phyloP scores from a whole-genome alignment of 202 grass and related monocot genomes.

The Panicum hallii region DNA sequence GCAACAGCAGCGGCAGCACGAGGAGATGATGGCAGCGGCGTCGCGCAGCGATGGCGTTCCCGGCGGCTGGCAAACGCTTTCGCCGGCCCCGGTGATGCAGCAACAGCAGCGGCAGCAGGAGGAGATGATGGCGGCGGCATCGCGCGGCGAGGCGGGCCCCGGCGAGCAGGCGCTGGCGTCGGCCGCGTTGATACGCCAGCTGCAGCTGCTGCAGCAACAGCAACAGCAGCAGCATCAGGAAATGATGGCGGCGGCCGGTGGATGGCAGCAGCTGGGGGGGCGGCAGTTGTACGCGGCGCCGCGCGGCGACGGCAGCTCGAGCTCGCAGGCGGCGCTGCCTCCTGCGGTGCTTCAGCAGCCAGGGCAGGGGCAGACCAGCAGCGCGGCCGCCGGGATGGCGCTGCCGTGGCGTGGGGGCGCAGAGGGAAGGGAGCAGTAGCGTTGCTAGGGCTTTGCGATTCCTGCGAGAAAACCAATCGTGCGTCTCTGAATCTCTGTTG shows the following conservation, averaged over 20 bases:
- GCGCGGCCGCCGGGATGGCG: neutral
- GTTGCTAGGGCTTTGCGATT: slow-evolving; percentile 4
- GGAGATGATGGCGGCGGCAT: slow-evolving; percentile 11
- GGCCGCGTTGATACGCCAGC: slow-evolving; percentile 10
- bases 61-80: neutral
- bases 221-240: slow-evolving; percentile 23
- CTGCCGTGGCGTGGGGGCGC: slow-evolving; percentile 17
- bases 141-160: neutral
- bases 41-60: neutral
- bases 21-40: neutral
- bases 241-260: neutral
- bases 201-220: neutral
- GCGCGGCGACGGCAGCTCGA: slow-evolving; percentile 13
- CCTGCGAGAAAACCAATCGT: neutral
- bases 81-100: slow-evolving; percentile 2
- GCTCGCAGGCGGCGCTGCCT: slow-evolving; percentile 25
- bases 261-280: slow-evolving; percentile 17
- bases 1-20: slow-evolving; percentile 5
- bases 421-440: slow-evolving; percentile 30
- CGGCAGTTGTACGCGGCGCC: slow-evolving; percentile 20
- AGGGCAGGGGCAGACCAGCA: slow-evolving; percentile 15
- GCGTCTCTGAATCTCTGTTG: neutral
- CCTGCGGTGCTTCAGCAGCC: neutral
- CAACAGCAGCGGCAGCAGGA: slow-evolving; percentile 10
- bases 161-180: slow-evolving; percentile 13